Evolutionary conservation across 768 basidiomycete genomes (phyloP), one percentile per base, ranked within the genome.

Genomic region (Mycena crocata): DNA sequence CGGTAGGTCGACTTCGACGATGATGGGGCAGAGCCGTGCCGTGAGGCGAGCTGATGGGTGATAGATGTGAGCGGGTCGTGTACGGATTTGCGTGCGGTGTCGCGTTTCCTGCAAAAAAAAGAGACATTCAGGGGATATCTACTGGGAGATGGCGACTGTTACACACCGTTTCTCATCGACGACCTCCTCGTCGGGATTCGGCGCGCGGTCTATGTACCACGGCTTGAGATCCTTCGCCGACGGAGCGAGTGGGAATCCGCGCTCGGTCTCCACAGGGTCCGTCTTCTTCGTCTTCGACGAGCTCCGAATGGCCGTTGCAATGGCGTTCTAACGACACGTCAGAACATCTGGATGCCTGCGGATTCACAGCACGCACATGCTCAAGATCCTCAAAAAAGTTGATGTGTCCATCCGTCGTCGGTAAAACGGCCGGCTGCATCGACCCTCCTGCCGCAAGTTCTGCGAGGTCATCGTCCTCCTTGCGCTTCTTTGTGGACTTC

Each of bases 351-450:
- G 35, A 52, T 26, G 46, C 32, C 17, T 52, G 42, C 3, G 32
- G 37, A 26, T 32, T 37, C 26, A 12, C 21, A 35, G 52, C 26
- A 68, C 83, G 21, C 57, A 90, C 92, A 69, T 88, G 84, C 72
- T 94, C 93, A n/a, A 94, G 69, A 72, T 94, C 93, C 70, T 92
- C 90, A 69, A 94, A 95, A 56, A 95, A 79, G 74, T 94, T 95
- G 77, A 95, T 93, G 71, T 95, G 93, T 1, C 90, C 90, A 37
- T 81, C 81, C 1, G 86, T 82, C 2, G 84, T 82, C 32, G 85
- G 81, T 62, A 86, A 57, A 10, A 80, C 77, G 1, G 82, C 80
- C 50, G 65, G 76, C 61, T 71, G 76, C 35, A 72, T 76, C 6
- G 76, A 77, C 44, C 78, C 79, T 15, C 62, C 54, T 8, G 62